Evolutionary conservation across 176 grass and related monocot genomes (phyloP).

Genomic region (Avena atlantica): DNA sequence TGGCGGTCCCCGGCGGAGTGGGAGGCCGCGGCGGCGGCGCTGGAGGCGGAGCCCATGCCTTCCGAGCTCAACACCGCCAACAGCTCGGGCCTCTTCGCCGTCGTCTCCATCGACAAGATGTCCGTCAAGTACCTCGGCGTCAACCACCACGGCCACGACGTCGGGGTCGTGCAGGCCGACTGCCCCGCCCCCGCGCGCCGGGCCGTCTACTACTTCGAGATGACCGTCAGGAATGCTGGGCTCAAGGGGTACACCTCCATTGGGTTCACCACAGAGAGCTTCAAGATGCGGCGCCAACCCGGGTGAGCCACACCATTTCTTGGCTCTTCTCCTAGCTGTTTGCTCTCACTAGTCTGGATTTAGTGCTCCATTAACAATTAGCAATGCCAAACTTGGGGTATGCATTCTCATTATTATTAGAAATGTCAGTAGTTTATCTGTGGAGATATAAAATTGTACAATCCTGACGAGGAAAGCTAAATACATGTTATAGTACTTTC

Average conservation of each 20-base stretch:
- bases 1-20: constrained; percentile 76
- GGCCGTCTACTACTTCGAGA: constrained; percentile 87
- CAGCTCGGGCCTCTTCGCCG: constrained; percentile 89
- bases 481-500: not conserved
- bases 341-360: not conserved
- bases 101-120: constrained; percentile 88
- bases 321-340: constrained; percentile 13
- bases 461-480: constrained; percentile 8
- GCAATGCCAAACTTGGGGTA: not conserved
- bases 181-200: constrained; percentile 71
- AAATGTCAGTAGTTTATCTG: constrained; percentile 7
- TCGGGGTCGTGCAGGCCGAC: constrained; percentile 91
- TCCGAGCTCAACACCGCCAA: constrained; percentile 94
- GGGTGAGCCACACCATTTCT: constrained; percentile 52
- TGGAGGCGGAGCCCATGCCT: constrained; percentile 75
- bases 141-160: constrained; percentile 79
- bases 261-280: constrained; percentile 76
- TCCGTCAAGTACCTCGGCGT: constrained; percentile 68
- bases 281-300: constrained; percentile 91
- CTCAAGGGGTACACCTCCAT: constrained; percentile 73
- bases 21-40: constrained; percentile 50
- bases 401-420: constrained; percentile 4
- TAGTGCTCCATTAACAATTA: not conserved
- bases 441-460: constrained; percentile 15
- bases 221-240: constrained; percentile 79